phyloP scores from a whole-genome alignment of 1,284 basidiomycete genomes.

The Flammula alnicola region DNA sequence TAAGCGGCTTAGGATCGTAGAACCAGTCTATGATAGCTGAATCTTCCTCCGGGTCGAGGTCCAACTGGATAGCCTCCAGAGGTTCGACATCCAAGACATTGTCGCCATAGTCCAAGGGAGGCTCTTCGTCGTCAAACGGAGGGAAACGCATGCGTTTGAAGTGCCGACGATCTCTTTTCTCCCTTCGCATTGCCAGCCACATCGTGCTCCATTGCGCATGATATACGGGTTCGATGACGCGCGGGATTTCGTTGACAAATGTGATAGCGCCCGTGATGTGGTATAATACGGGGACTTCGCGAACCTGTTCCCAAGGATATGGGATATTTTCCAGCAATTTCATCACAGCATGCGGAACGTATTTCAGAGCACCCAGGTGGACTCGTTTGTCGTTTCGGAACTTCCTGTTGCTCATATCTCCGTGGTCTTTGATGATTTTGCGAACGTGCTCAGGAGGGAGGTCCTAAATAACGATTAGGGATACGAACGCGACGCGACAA shows the following conservation, averaged over 20 bases:
- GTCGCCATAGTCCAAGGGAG: constrained; percentile 97
- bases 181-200: constrained; percentile 99
- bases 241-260: constrained; percentile 98
- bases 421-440: constrained; percentile 98
- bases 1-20: constrained; percentile 95
- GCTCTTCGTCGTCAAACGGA: constrained; percentile 99
- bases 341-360: constrained; percentile 99
- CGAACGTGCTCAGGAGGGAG: constrained; percentile 93
- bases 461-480: constrained; percentile 54
- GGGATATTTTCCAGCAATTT: constrained; percentile 99
- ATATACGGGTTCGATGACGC: constrained; percentile 96
- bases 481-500: constrained; percentile 9
- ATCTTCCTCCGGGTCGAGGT: constrained; percentile 95
- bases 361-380: constrained; percentile 97
- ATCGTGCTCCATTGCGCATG: constrained; percentile 99
- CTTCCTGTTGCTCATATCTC: constrained; percentile 96
- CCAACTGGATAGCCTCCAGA: constrained; percentile 96
- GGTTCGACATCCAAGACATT: constrained; percentile 99
- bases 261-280: constrained; percentile 99
- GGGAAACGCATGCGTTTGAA: constrained; percentile 99
- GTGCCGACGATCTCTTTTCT: constrained; percentile 98
- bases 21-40: constrained; percentile 97
- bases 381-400: constrained; percentile 99
- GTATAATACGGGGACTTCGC: constrained; percentile 95
- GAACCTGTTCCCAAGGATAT: constrained; percentile 99